Evolutionary conservation across 805 yeast species (phyloP), one percentile per base, ranked within the genome.

Genomic region (Blastobotrys peoriensis): DNA sequence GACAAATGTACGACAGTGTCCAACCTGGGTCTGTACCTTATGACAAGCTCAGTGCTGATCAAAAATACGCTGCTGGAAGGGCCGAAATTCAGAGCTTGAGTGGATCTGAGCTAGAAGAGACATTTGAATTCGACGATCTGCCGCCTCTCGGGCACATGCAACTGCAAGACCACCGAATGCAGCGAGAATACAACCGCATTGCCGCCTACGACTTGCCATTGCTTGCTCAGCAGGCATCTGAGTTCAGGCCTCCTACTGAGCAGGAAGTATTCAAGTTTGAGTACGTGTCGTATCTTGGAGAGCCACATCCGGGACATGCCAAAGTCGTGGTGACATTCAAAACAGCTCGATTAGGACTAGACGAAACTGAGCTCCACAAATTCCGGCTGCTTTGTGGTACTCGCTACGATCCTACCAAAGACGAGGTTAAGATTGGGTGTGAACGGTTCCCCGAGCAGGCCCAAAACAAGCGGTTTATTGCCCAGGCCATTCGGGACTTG

Each of bases 201-300:
- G 86, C 94, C 8, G 96, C 97, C 0, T 91, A 83, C 66, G 98
- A 91, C 62, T 74, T 91, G 71, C 98, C 98, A 4, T 74, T 79
- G 45, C 71, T 93, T 51, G 79, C 81, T 35, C 79, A 86, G 62
- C 84, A 73, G 61, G 81, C 91, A 54, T 79, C 83, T 63, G 73
- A 71, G 48, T 89, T 85, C 67, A 62, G 58, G 27, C 81, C 81
- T 17, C 69, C 70, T 10, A 53, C 48, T 15, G 28, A 30, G 25
- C 38, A 49, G 17, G 57, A 56, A 21, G 50, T 54, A 33, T 68
- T 88, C 34, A 69, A 70, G 33, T 84, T 83, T 58, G 77, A 80
- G 54, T 89, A 81, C 67, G 78, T 85, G 15, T 79, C 83, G 35
- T 85, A 79, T 57, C 60, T 81, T 13, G 89, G 91, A 40, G 95